Conservation (phyloP, 805 yeast genomes). For the Hanseniaspora meyeri region DNA sequence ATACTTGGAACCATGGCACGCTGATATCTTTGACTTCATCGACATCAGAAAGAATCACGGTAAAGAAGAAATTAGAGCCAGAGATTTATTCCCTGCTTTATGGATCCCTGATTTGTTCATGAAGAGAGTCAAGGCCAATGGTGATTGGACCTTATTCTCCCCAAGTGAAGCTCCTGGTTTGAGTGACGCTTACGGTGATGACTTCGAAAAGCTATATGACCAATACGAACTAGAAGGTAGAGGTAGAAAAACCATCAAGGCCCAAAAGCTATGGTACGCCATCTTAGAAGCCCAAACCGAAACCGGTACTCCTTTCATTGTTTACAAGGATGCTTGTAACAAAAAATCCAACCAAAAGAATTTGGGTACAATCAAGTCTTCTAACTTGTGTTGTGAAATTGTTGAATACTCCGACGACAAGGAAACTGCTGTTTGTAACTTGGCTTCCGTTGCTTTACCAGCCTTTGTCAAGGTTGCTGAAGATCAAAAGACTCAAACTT, state of each 20-base stretch:
- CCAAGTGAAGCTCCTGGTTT: slow-evolving; percentile 84
- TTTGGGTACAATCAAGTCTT: slow-evolving; percentile 81
- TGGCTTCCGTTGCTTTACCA: slow-evolving; percentile 85
- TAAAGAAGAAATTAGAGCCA: slow-evolving; percentile 82
- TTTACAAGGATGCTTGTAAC: slow-evolving; percentile 88
- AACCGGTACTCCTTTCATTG: slow-evolving; percentile 91
- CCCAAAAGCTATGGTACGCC: slow-evolving; percentile 84
- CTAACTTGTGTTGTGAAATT: slow-evolving; percentile 89
- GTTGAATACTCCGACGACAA: slow-evolving; percentile 85
- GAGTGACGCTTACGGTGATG: slow-evolving; percentile 70
- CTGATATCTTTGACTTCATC: slow-evolving; percentile 74
- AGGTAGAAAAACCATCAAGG: slow-evolving; percentile 54
- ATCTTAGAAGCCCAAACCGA: slow-evolving; percentile 87
- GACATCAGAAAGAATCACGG: slow-evolving; percentile 89
- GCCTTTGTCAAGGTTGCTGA: slow-evolving; percentile 45
- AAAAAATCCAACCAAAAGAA: slow-evolving; percentile 80
- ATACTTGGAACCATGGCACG: slow-evolving; percentile 95
- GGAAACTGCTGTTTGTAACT: slow-evolving; percentile 90
- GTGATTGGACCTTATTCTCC: slow-evolving; percentile 80
- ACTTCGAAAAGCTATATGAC: slow-evolving; percentile 59
- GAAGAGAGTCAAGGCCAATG: slow-evolving; percentile 71
- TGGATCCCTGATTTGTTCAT: slow-evolving; percentile 94
- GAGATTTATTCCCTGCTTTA: slow-evolving; percentile 83
- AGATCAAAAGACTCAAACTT: slow-evolving; percentile 36
- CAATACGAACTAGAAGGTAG: slow-evolving; percentile 60